Conservation (phyloP, 225 moss, liverwort and hornwort genomes). For the Rhytidiadelphus loreus region DNA sequence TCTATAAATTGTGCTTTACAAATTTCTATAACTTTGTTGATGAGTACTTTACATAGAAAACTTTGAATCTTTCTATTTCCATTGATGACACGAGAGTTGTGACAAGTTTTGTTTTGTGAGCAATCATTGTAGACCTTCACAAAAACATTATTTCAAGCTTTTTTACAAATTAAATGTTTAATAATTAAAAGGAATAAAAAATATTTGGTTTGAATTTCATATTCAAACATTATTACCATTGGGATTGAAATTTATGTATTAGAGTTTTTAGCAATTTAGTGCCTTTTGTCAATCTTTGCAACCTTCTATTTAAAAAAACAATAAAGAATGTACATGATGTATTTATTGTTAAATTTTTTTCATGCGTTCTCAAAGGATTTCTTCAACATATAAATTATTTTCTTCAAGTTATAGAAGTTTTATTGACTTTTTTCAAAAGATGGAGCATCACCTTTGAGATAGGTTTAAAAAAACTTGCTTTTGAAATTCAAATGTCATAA, state of each 20-base stretch:
- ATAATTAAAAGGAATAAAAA: too few relatives aligned
- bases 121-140: not conserved
- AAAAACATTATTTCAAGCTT: too few relatives aligned
- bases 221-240: not conserved
- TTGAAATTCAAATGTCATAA: not conserved
- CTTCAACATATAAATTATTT: not conserved
- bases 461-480: not conserved
- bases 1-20: not conserved
- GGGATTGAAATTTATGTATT: not conserved
- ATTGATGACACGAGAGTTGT: not conserved
- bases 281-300: not conserved
- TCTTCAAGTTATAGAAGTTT: not conserved
- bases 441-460: not conserved
- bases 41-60: not conserved
- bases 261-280: not conserved
- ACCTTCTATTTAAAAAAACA: not conserved
- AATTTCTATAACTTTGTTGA: not conserved
- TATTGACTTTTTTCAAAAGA: too few relatives aligned
- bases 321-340: fast-evolving
- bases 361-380: fast-evolving
- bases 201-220: too few relatives aligned
- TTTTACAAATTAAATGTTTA: too few relatives aligned
- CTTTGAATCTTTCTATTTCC: not conserved
- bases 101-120: not conserved
- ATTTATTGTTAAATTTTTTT: not conserved